Percentiles rank a stretch among this genome's conserved stretches.
Conservation (phyloP, 1,139 yeast species). For the Geotrichum reessii region DNA sequence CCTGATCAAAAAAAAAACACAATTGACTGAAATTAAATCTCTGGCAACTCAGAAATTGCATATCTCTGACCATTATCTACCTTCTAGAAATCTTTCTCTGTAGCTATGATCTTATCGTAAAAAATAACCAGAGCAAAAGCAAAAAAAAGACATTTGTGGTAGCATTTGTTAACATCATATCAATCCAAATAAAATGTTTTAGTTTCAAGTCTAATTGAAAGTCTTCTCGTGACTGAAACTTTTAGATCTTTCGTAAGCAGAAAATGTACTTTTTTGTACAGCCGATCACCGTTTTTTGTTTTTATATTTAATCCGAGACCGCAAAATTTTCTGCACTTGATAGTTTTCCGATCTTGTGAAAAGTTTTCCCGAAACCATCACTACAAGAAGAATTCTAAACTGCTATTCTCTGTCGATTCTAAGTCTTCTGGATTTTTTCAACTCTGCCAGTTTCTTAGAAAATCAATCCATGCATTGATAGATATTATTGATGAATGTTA, state of each 20-base stretch:
- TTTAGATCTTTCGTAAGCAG: background rate
- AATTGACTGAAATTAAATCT: background rate
- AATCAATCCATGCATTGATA: background rate
- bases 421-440: background rate
- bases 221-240: background rate
- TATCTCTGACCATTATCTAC: background rate
- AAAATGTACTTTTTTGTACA: background rate
- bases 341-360: background rate
- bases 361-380: background rate
- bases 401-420: background rate
- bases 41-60: background rate
- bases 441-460: background rate
- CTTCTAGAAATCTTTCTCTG: background rate
- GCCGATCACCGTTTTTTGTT: background rate
- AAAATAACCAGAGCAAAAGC: background rate
- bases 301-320: background rate
- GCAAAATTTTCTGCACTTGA: background rate
- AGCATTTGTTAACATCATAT: background rate
- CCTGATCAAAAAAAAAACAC: no score
- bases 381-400: background rate
- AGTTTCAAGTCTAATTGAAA: background rate
- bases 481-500: background rate
- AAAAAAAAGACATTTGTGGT: background rate
- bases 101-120: background rate
- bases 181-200: background rate